A percentile compares a stretch with the other conserved stretches of the same genome.
phyloP scores from a whole-genome alignment of 345 rosid genomes.

The Aquilaria sinensis region DNA sequence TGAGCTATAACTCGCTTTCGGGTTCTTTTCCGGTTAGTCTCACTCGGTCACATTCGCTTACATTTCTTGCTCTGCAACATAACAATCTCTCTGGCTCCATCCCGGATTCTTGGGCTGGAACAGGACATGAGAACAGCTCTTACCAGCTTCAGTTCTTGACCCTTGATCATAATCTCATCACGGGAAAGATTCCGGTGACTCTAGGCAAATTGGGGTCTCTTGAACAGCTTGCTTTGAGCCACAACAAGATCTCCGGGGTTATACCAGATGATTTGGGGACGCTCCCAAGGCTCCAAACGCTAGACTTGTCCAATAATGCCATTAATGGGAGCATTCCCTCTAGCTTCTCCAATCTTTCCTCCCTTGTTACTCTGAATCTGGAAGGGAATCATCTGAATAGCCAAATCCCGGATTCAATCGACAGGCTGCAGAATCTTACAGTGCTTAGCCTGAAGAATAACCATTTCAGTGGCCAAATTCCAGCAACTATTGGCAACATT shows the following conservation, averaged over 20 bases:
- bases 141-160: conserved; percentile 34
- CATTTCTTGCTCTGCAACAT: conserved; percentile 58
- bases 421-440: conserved; percentile 49
- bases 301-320: conserved; percentile 71
- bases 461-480: conserved; percentile 52
- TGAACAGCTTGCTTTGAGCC: conserved; percentile 48
- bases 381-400: conserved; percentile 44
- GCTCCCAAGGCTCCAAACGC: conserved; percentile 38
- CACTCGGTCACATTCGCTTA: conserved; percentile 43
- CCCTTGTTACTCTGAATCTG: conserved; percentile 47
- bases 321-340: conserved; percentile 68
- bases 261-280: conserved; percentile 48
- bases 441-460: conserved; percentile 56
- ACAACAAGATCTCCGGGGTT: conserved; percentile 53
- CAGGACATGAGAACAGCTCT: conserved; percentile 19
- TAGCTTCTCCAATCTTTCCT: conserved; percentile 45
- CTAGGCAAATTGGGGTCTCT: conserved; percentile 44
- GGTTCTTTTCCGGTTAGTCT: conserved; percentile 53
- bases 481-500: conserved; percentile 47
- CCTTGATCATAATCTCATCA: conserved; percentile 45
- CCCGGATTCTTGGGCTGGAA: conserved; percentile 42
- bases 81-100: conserved; percentile 75
- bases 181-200: conserved; percentile 52
- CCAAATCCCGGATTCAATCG: conserved; percentile 45
- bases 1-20: conserved; percentile 60